These are phyloP conservation scores for Nicotiana undulata DNA, from an alignment of 257 asterid genomes.

Conservation along the genomic window DNA sequence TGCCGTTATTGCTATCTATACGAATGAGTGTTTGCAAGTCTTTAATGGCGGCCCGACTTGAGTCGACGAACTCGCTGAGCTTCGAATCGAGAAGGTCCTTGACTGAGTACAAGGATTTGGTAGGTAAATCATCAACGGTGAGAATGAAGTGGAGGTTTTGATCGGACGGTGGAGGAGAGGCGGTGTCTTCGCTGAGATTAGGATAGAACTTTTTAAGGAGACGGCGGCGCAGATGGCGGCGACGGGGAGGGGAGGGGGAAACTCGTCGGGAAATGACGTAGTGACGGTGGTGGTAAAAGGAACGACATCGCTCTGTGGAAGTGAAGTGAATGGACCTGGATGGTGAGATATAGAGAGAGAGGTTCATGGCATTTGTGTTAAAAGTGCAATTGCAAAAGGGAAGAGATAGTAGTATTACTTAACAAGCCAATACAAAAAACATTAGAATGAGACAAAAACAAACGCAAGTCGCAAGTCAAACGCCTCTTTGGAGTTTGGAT, in stretches of 20 bases:
- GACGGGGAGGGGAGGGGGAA: slow-evolving; percentile 15
- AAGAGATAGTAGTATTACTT: no score
- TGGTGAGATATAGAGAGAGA: slow-evolving; percentile 6
- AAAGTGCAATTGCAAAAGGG: background rate
- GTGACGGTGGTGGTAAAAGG: background rate
- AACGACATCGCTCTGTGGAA: slow-evolving; percentile 23
- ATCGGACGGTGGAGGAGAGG: slow-evolving; percentile 37
- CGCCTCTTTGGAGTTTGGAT: background rate
- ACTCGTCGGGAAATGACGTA: slow-evolving; percentile 21
- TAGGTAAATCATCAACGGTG: slow-evolving; percentile 22
- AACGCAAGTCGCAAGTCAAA: no score
- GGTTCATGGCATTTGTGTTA: background rate
- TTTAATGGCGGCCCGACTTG: slow-evolving; percentile 47
- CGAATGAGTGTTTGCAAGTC: slow-evolving; percentile 54
- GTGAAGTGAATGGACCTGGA: slow-evolving; percentile 15
- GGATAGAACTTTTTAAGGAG: slow-evolving; percentile 46
- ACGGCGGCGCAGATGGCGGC: slow-evolving; percentile 73
- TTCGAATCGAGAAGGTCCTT: slow-evolving; percentile 26
- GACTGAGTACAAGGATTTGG: slow-evolving; percentile 35
- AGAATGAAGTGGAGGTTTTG: slow-evolving; percentile 57
- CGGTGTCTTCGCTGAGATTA: background rate
- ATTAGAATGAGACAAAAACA: background rate
- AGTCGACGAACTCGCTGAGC: slow-evolving; percentile 31
- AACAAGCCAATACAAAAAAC: no score
- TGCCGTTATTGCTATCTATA: slow-evolving; percentile 30